phyloP scores from a whole-genome alignment of 495 filamentous ascomycete species.

The Hypomontagnella submonticulosa region DNA sequence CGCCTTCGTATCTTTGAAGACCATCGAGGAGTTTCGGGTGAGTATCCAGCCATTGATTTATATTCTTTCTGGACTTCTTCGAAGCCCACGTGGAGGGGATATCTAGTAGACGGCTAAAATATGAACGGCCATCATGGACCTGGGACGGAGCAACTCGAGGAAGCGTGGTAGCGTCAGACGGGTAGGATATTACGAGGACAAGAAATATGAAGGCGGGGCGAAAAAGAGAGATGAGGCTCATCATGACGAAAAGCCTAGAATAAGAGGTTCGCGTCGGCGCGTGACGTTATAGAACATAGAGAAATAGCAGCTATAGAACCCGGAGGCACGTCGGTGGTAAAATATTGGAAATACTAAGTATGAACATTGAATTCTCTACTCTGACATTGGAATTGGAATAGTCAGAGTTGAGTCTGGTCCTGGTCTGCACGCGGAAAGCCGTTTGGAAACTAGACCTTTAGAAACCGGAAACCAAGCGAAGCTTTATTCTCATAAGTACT shows the following conservation, averaged over 20 bases:
- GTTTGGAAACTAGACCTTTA: too few species aligned
- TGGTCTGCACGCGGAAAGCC: background rate
- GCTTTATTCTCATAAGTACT: too few species aligned
- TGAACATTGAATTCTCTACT: too few species aligned
- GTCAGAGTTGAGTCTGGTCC: too few species aligned
- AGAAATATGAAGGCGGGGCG: conserved; percentile 14
- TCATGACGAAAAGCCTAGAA: conserved; percentile 14
- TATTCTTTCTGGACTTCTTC: conserved; percentile 30
- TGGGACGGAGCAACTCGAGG: conserved; percentile 12
- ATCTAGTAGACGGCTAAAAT: conserved; percentile 42
- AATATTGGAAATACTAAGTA: background rate
- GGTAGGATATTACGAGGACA: conserved; percentile 13
- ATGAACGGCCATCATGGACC: conserved; percentile 23
- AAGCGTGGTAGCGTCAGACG: conserved; percentile 24
- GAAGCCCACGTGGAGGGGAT: conserved; percentile 30
- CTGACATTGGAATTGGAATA: too few species aligned
- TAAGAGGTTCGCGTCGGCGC: conserved; percentile 6
- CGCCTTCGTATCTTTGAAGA: conserved; percentile 70
- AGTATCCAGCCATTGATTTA: conserved; percentile 45
- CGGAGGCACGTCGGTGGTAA: background rate
- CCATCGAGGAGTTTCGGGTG: conserved; percentile 46
- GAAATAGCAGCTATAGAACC: conserved; percentile 1
- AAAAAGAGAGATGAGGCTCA: conserved; percentile 18
- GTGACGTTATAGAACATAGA: conserved; percentile 27
- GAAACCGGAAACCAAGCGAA: too few species aligned